Evolutionary conservation across 345 rosid species (phyloP), one percentile per base, ranked within the genome.

Genomic region (Cardiospermum halicacabum): DNA sequence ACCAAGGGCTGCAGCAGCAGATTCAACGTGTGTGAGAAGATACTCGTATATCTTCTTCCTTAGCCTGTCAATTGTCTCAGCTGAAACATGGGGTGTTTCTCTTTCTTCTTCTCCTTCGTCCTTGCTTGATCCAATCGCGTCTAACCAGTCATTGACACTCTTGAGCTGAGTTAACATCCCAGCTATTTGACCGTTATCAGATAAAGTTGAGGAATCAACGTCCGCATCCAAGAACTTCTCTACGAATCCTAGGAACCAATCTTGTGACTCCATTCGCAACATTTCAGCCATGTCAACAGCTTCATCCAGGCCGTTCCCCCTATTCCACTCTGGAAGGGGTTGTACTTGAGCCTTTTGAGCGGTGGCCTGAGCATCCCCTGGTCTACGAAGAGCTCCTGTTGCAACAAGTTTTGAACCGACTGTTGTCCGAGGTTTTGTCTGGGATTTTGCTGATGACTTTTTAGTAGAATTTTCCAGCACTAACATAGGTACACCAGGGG

Each of bases 61-160:
- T 47, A 92, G 80, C 74, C 92, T 66, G 42, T 86, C 87, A 0
- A 85, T 68, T 1, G 88, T 88, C 77, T 89, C 96, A 7, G 78
- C 73, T 6, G 95, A 77, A 16, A 88, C 78, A 42, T 68, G 72
- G 24, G 84, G 85, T n/a, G 47, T 39, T 30, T 81, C 87, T 39
- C 22, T 81, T 65, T 76, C 91, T 11, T 82, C 91, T 30, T 81
- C 87, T 39, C 22, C 82, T 65, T 76, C 91, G 11, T 82, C 91
- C 73, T 84, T 89, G 67, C 51, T 70, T 0, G 78, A 72, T 0
- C 85, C 86, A 26, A 91, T 87, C 77, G 84, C 85, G 6, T 87
- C 97, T 64, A 94, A 75, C 99, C 99, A 94, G 62, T 87, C 89
- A 66, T 91, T 91, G 67, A 94, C 96, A 61, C 89, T 91, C 87